Conservation (phyloP, 2,329 filamentous ascomycete species). For the Aspergillus fischeri region DNA sequence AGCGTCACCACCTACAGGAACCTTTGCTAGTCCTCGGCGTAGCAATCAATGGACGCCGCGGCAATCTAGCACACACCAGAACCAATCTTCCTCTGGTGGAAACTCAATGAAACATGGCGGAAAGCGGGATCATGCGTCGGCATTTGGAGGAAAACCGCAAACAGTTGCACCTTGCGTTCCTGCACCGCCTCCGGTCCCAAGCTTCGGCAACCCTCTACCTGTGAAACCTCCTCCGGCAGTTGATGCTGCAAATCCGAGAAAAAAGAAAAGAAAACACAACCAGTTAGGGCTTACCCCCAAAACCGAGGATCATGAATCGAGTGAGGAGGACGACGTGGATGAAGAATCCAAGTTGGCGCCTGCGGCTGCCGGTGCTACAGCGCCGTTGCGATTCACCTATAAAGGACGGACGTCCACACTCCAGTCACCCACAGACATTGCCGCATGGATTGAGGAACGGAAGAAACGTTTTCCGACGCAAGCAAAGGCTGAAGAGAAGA, state of each 20-base stretch:
- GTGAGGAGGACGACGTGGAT: constrained; percentile 43
- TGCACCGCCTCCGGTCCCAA: constrained; percentile 43
- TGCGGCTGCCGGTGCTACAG: constrained; percentile 15
- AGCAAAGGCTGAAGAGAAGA: constrained; percentile 59
- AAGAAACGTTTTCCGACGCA: constrained; percentile 76
- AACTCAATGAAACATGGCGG: constrained; percentile 20
- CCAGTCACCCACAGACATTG: constrained; percentile 62
- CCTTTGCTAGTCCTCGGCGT: constrained; percentile 38
- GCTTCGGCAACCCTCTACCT: constrained; percentile 42
- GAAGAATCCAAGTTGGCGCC: constrained; percentile 42
- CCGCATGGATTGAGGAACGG: constrained; percentile 76
- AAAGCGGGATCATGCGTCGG: constrained; percentile 37
- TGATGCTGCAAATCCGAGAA: constrained; percentile 35
- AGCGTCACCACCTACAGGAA: constrained; percentile 46
- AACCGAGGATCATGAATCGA: constrained; percentile 43
- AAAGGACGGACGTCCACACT: constrained; percentile 53
- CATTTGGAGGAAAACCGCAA: constrained; percentile 31
- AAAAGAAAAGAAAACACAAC: constrained; percentile 44
- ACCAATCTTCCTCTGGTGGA: constrained; percentile 13
- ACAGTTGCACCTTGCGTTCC: constrained; percentile 27
- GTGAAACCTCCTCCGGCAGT: constrained; percentile 38
- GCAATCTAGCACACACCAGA: constrained; percentile 19
- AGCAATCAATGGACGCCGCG: constrained; percentile 23
- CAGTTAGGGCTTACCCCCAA: constrained; percentile 47
- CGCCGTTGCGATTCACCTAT: constrained; percentile 50